Evolutionary conservation across 2,329 filamentous ascomycete genomes (phyloP), one percentile per base, ranked within the genome.

Genomic region (Verticillium albo-atrum): DNA sequence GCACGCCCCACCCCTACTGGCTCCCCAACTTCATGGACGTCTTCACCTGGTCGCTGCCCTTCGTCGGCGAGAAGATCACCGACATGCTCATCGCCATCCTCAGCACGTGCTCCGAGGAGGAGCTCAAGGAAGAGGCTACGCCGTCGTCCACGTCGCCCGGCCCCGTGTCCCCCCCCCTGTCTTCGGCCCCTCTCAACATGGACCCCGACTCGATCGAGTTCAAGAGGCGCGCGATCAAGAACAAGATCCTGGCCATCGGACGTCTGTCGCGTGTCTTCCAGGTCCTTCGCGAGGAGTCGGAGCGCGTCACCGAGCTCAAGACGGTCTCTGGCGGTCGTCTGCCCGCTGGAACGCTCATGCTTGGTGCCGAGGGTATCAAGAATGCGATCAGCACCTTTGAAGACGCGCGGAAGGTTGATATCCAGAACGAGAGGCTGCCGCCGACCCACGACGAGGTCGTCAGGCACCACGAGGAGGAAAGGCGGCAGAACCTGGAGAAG

Each of bases 11-110:
- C 75, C 95, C 95, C 6, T 99, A 99, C 82, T 99, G 95, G 95
- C 85, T 99, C 55, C 95, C 95, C 58, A 99, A 99, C 80, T 99
- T 99, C 73, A 99, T 99, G 95, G 95, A 99, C 71, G 95, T 99
- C 64, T 99, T 99, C 73, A 99, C 95, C n/a, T 99, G 95, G 95
- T 99, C 95, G 34, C 82, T 99, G 62, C 95, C 95, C 0, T 99
- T 99, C 76, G 95, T 99, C 26, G 94, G 95, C 63, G 95, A 99
- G 77, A 99, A 99, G 84, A 93, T 99, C 71, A 98, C 95, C 20
- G 95, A 99, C 71, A 99, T 99, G 95, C 87, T 99, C 65, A 97
- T 99, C 72, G 94, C 93, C 50, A 99, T 99, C 70, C 82, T 99
- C 67, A 97, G 96, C 80, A 98, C 92, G 20, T 98, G 93, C 80